phyloP scores from a whole-genome alignment of 2,329 filamentous ascomycete species.

The Cercospora sp. region DNA sequence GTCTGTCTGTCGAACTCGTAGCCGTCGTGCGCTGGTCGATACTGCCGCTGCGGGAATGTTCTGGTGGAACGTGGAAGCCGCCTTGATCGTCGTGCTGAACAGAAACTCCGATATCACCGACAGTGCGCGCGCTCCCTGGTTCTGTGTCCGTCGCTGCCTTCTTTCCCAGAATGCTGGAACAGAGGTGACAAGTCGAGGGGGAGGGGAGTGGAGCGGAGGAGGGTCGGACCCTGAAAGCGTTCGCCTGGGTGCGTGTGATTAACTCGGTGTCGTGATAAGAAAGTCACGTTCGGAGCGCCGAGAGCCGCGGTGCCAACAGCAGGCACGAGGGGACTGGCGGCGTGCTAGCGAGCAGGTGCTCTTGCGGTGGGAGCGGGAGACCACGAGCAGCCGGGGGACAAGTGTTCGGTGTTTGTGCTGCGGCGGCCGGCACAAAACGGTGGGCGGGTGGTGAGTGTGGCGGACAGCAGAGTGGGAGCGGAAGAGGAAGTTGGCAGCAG shows the following conservation, averaged over 20 bases:
- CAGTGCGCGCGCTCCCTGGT: background rate
- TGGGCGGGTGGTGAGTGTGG: background rate
- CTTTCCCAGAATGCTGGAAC: background rate
- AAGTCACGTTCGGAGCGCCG: background rate
- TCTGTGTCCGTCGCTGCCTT: background rate
- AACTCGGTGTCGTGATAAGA: background rate
- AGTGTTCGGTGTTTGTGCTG: slow-evolving; percentile 1
- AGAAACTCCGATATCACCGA: background rate
- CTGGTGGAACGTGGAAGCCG: background rate
- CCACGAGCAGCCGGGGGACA: background rate
- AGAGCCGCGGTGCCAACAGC: background rate
- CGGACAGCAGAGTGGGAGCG: background rate
- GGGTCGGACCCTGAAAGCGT: slow-evolving; percentile 1
- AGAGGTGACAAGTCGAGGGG: background rate
- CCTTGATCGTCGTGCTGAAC: background rate
- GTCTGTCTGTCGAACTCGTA: background rate
- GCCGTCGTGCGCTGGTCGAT: background rate
- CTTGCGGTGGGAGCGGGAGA: background rate
- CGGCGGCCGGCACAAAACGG: background rate
- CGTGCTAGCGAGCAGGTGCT: background rate
- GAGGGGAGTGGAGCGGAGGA: background rate
- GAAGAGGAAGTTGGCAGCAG: background rate
- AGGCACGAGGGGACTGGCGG: background rate
- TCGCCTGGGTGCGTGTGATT: background rate
- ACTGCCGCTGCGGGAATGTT: background rate